Conservation (phyloP, 495 filamentous ascomycete genomes). For the Penicillium bialowiezense region DNA sequence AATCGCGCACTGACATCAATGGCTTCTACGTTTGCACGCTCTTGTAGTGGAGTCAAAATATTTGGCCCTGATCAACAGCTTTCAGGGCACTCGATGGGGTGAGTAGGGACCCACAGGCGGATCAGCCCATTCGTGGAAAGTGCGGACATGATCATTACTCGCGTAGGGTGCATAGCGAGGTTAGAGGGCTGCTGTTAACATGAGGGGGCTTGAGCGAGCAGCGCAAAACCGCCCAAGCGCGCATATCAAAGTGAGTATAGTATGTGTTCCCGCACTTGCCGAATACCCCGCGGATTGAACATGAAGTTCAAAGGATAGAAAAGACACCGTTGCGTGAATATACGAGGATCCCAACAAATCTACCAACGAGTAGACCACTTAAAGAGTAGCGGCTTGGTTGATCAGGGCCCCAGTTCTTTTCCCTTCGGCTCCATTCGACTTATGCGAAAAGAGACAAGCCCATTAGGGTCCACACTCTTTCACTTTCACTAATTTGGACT, state of each 20-base stretch:
- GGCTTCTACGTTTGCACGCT: neutral
- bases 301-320: neutral
- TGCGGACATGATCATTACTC: slow-evolving; percentile 5
- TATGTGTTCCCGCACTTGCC: slow-evolving; percentile 18
- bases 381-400: slow-evolving; percentile 8
- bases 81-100: neutral
- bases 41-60: neutral
- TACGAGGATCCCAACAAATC: slow-evolving; percentile 6
- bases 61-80: neutral
- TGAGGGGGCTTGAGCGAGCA: too few relatives aligned
- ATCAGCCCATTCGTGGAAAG: neutral
- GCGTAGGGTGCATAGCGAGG: neutral
- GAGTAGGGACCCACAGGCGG: neutral
- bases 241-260: too few relatives aligned
- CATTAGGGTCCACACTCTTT: slow-evolving; percentile 20
- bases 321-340: neutral
- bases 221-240: too few relatives aligned
- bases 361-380: neutral
- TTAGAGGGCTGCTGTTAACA: too few relatives aligned
- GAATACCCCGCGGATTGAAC: too few relatives aligned
- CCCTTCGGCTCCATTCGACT: slow-evolving; percentile 29
- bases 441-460: slow-evolving; percentile 2
- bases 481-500: too few relatives aligned
- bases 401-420: slow-evolving; percentile 23
- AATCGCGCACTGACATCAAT: slow-evolving; percentile 12